These are phyloP conservation scores for Saitozyma sp. DNA, from an alignment of 768 basidiomycete species.

Conservation along the genomic window DNA sequence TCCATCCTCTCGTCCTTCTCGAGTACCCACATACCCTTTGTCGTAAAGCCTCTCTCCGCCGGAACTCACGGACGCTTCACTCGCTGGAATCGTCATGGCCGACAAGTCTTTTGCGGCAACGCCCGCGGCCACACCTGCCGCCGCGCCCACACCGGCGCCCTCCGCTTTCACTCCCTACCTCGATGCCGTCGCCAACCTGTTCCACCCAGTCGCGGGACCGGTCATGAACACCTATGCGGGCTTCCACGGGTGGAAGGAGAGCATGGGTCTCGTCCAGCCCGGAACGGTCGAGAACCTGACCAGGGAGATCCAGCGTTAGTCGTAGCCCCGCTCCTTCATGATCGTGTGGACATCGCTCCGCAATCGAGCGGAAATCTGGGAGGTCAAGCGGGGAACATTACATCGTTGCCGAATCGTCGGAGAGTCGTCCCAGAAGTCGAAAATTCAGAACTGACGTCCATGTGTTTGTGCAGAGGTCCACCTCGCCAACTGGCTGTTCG, in stretches of 20 bases:
- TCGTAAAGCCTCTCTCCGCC: no score
- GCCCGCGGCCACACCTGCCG: no score
- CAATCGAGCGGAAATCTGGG: not conserved
- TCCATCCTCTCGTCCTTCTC: no score
- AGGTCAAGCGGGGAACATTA: no score
- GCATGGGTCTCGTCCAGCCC: constrained; percentile 82
- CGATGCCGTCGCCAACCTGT: constrained; percentile 42
- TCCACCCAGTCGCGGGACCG: constrained; percentile 55
- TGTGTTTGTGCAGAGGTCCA: constrained; percentile 68
- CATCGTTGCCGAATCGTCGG: no score
- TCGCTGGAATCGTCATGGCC: no score
- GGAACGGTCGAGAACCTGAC: constrained; percentile 88
- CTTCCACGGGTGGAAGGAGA: constrained; percentile 77
- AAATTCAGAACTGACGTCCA: not conserved
- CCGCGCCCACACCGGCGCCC: constrained; percentile 20
- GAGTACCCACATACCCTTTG: no score
- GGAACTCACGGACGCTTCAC: no score
- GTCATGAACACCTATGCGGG: constrained; percentile 68
- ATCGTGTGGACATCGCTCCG: no score
- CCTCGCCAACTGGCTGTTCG: constrained; percentile 91
- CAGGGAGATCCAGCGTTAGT: constrained; percentile 82
- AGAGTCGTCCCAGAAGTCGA: no score
- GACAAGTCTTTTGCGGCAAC: no score
- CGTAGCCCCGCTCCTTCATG: no score
- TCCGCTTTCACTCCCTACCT: constrained; percentile 47